Conservation (phyloP, 2,329 filamentous ascomycete species). For the Aspergillus persii region DNA sequence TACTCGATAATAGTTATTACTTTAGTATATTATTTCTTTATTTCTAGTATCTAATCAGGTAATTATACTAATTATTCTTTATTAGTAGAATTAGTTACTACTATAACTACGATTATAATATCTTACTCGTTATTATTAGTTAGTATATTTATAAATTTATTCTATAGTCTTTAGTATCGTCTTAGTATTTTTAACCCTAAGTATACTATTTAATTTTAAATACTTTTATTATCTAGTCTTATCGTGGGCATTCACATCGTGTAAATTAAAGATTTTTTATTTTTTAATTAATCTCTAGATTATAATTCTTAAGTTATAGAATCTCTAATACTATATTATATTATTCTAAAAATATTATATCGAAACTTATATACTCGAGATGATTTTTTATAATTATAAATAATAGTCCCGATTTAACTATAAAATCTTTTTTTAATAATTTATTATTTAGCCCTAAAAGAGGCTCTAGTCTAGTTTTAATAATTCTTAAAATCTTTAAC, state of each 20-base stretch:
- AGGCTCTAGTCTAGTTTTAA: neutral
- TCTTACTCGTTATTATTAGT: too few relatives aligned
- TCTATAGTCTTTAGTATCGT: neutral
- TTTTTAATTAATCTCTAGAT: neutral
- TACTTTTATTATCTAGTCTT: neutral
- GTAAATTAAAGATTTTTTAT: neutral
- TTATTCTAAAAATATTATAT: neutral
- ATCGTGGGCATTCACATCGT: neutral
- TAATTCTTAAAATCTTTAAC: neutral
- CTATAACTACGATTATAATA: too few relatives aligned
- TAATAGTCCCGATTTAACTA: neutral
- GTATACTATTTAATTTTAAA: too few relatives aligned
- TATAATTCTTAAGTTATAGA: neutral
- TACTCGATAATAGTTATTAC: too few relatives aligned
- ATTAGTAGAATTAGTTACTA: too few relatives aligned
- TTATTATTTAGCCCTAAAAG: neutral
- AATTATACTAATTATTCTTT: too few relatives aligned
- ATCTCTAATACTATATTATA: neutral
- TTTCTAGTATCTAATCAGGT: too few relatives aligned
- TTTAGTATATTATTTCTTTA: too few relatives aligned
- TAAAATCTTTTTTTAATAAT: neutral
- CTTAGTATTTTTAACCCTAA: too few relatives aligned
- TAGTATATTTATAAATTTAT: too few relatives aligned
- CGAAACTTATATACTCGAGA: neutral
- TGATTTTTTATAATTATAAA: neutral